These are phyloP conservation scores for Ascochyta fabae DNA, from an alignment of 2,329 filamentous ascomycete species.

Conservation along the genomic window DNA sequence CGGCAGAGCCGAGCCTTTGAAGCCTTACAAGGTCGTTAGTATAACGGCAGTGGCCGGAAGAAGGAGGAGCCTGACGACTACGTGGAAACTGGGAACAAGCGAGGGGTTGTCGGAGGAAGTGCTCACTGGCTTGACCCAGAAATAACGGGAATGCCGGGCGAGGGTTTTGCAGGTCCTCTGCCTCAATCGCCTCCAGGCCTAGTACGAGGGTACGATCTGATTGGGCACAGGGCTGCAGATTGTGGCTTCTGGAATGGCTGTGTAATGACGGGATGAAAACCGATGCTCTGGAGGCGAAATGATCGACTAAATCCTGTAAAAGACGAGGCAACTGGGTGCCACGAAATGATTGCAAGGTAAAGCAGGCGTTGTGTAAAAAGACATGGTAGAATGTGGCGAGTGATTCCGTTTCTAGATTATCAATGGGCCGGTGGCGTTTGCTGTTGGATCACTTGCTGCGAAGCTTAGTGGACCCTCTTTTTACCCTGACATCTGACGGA, in stretches of 20 bases:
- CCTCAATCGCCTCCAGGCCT: constrained; percentile 43
- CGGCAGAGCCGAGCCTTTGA: constrained; percentile 34
- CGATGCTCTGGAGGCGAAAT: constrained; percentile 46
- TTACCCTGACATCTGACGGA: constrained; percentile 10
- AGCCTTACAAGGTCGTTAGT: constrained; percentile 43
- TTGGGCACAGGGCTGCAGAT: constrained; percentile 34
- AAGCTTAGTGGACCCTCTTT: constrained; percentile 39
- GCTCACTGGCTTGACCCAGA: constrained; percentile 32
- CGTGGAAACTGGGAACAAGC: constrained; percentile 31
- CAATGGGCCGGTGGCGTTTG: constrained; percentile 43
- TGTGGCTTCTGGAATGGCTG: constrained; percentile 41
- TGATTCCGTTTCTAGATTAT: constrained; percentile 44
- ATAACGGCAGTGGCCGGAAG: constrained; percentile 30
- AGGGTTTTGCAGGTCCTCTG: constrained; percentile 38
- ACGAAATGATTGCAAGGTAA: constrained; percentile 24
- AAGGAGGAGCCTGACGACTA: constrained; percentile 33
- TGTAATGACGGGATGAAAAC: constrained; percentile 40
- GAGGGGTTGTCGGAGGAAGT: constrained; percentile 26
- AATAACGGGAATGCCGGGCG: constrained; percentile 41
- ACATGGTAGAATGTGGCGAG: constrained; percentile 46
- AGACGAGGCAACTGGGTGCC: constrained; percentile 14
- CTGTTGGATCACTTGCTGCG: constrained; percentile 34
- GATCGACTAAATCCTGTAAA: constrained; percentile 30
- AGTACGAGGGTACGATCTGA: constrained; percentile 27
- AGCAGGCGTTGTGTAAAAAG: constrained; percentile 30